Evolutionary conservation across 345 rosid species (phyloP), one percentile per base, ranked within the genome.

Genomic region (Zanthoxylum bungeanum): DNA sequence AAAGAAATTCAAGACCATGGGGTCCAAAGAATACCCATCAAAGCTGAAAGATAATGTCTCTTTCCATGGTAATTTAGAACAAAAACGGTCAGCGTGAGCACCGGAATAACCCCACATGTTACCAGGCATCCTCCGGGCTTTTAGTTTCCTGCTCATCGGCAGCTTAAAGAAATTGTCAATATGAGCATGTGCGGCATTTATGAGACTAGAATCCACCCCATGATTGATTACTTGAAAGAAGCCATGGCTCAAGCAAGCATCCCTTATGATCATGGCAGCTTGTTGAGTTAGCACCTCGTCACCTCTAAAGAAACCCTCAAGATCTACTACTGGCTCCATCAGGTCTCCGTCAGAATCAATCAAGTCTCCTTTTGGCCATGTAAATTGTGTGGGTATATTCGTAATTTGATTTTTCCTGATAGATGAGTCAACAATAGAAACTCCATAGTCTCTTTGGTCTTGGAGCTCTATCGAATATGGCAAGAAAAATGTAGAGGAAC

Each of bases 181-280:
- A 21, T 69, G 62, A 33, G 75, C 74, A 28, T 81, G 73, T 0
- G 86, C 89, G 7, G 60, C 62, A 5, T 40, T 62, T 19, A 86
- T 81, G 9, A 91, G 80, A 11, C 66, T 62, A 3, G 22, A 65
- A 60, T 79, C 84, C 64, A 91, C 63, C 30, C 88, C 88, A 62
- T 88, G 93, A 73, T 88, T 88, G 66, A 79, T 77, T 63, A 91
- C 93, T 30, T 84, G 88, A 76, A 91, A 91, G 52, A 81, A 84
- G 22, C 97, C 93, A 65, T 87, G 93, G 33, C 61, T 74, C 73
- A 70, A 46, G 73, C 97, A 88, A 5, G 92, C 93, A 34, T 46
- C 76, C 64, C 73, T 74, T 25, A 84, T 73, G 21, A 70, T 30
- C 30, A 28, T 44, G 14, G 77, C 80, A n/a, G 86, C 86, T 42